Base-by-base conservation (phyloP, 495 filamentous ascomycete species). In the Paragyromitra xinjiangensis region DNA sequence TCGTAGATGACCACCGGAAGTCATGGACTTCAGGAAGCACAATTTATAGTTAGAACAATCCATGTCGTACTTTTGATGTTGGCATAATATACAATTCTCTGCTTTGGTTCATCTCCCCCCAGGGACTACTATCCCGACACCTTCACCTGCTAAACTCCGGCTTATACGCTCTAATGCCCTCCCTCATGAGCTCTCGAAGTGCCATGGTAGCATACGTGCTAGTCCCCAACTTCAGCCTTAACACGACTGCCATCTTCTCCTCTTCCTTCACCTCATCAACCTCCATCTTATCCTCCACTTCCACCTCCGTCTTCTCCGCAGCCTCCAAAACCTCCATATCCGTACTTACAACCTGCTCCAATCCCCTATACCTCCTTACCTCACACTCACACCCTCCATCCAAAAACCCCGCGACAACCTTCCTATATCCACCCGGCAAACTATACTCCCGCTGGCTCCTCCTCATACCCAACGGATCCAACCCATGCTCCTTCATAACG, bases 191-290 rank as follows among this genome's bases (percentile, higher is more conserved):
- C 86, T 99, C 95, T 53, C 95, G 87, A 75, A 99, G 85, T 8
- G 93, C 95, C 88, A 99, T 92, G 1, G 96, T 99, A 0, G 95
- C 95, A 82, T 98, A 99, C 82, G 94, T 93, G 83, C 93, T 95
- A 1, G 90, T 88, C 26, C 90, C 91, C 22, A 99, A 86, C 82
- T 94, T 90, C 83, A 99, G 90, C 83, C 91, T 97, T 68, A 98
- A 81, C 12, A 97, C 87, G 1, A 97, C 90, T 9, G 65, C 83
- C 64, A 34, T 83, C 68, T 81, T 83, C 74, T 69, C 82, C 75
- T 65, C 78, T 22, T 79, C 79, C 24, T 74, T 70, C 45, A 80
- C 79, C 63, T 82, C 67, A 83, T 82, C 24, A 84, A 78, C 64
- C 48, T 83, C 71, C 59, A 76, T 65, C 6, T 11, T 44, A 64